These are phyloP conservation scores for Macrolepiota fuliginosa DNA, from an alignment of 768 basidiomycete genomes.

Conservation along the genomic window DNA sequence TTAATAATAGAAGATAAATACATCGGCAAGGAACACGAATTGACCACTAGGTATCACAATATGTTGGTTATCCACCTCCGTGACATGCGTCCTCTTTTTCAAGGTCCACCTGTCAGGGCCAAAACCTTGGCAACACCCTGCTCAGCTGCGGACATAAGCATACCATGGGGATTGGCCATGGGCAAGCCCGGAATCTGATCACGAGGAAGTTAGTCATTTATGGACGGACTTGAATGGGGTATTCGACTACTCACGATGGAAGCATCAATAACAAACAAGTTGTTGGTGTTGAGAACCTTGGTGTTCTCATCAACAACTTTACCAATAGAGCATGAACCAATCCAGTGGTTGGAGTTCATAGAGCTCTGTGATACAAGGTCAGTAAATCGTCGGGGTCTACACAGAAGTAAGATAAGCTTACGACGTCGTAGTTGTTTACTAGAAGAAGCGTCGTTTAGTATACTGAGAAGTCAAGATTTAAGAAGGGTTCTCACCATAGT, in stretches of 20 bases:
- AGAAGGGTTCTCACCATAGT: conserved; percentile 23
- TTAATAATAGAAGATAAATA: neutral
- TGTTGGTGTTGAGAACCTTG: conserved; percentile 49
- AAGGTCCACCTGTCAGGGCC: conserved; percentile 52
- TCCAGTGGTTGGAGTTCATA: conserved; percentile 66
- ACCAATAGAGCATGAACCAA: conserved; percentile 29
- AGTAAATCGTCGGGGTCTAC: neutral
- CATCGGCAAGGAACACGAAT: neutral
- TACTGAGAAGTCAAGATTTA: neutral
- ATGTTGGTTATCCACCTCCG: neutral
- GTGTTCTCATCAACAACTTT: conserved; percentile 59
- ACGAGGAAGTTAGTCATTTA: conserved; percentile 20
- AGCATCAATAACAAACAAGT: conserved; percentile 55
- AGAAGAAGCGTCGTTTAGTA: conserved; percentile 18
- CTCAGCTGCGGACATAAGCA: conserved; percentile 56
- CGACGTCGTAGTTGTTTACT: conserved; percentile 38
- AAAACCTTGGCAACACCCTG: conserved; percentile 56
- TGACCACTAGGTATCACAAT: neutral
- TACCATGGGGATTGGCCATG: conserved; percentile 55
- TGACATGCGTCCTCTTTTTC: neutral
- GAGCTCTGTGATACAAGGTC: conserved; percentile 21
- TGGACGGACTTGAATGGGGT: conserved; percentile 22
- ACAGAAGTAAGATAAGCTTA: conserved; percentile 9
- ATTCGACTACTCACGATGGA: conserved; percentile 15
- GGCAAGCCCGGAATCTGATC: conserved; percentile 50